Base-by-base conservation (phyloP, 78 protist species). In the Capsaspora owczarzaki region DNA sequence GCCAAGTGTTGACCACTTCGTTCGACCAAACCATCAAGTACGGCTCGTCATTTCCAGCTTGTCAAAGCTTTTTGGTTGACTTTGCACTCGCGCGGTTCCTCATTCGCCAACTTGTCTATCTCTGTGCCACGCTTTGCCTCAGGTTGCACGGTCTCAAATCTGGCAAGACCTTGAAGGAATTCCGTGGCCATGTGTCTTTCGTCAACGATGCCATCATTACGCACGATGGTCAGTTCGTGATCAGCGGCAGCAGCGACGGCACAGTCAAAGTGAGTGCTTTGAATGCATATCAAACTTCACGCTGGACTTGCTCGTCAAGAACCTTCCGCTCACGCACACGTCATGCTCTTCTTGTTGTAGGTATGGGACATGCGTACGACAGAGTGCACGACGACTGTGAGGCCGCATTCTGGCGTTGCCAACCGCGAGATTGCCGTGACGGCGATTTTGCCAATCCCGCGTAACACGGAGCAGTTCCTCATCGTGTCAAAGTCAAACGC, bases 81-180 rank as follows among this genome's bases (percentile, higher is more conserved):
- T 10, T 53, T 19, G 63, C 63, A 5, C 6, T 23, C 6, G 6
- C 6, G 63, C 63, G 63, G 10, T 6, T 23, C 33, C 23, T 10
- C 20, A 27, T 53, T 10, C 23, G n/a, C 33, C 16, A 33, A 10
- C 71, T 27, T 14, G 14, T 35, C 16, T 61, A 14, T 33, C 42
- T 61, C 42, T 35, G 22, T 35, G 43, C 5, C 44, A 43, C 44
- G 14, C 5, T 12, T 0, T 74, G 0, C 0, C 53, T 74, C 42
- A 88, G 89, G 41, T 51, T 90, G 5, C 94, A 91, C 56, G 96
- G 96, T 14, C 71, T 93, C 35, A 86, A 85, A 81, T 84, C 90
- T 25, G 94, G 94, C 8, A 88, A 91, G 78, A 61, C 79, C 29
- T 60, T 93, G 29, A 90, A 89, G 46, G 89, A 89, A 37, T 80